Conservation (phyloP, 1,284 basidiomycete genomes). For the Xanthoconium separans region DNA sequence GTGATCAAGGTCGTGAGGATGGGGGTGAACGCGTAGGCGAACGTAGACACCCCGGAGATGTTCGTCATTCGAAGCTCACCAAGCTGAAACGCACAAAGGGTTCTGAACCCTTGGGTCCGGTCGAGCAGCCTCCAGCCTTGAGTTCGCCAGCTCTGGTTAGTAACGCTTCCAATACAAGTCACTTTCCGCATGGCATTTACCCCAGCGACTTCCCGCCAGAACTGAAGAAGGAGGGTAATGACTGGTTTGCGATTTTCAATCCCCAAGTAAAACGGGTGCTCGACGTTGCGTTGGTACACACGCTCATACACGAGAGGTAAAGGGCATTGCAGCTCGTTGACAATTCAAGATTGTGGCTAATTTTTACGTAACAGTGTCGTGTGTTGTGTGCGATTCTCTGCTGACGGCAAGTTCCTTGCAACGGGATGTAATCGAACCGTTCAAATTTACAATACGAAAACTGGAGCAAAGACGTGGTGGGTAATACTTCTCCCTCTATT, state of each 20-base stretch:
- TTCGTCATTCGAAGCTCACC: constrained; percentile 45
- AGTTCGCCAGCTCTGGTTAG: constrained; percentile 25
- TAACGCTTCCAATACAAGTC: background rate
- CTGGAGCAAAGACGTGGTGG: constrained; percentile 63
- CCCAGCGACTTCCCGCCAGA: background rate
- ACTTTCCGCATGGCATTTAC: background rate
- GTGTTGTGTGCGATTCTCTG: constrained; percentile 80
- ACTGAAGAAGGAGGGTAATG: constrained; percentile 77
- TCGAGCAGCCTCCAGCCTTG: constrained; percentile 25
- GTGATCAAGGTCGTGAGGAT: constrained; percentile 39
- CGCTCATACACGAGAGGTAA: constrained; percentile 89
- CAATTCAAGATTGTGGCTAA: constrained; percentile 7
- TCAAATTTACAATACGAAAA: constrained; percentile 75
- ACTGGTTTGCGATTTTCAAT: constrained; percentile 98
- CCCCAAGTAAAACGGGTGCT: constrained; percentile 79
- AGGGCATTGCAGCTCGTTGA: constrained; percentile 27
- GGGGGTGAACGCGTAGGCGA: constrained; percentile 34
- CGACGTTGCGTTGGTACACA: constrained; percentile 88
- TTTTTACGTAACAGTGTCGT: constrained; percentile 53
- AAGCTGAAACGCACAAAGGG: constrained; percentile 44
- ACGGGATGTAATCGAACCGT: constrained; percentile 79
- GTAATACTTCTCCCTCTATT: constrained; percentile 9
- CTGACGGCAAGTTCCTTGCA: constrained; percentile 75
- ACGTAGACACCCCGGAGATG: constrained; percentile 33
- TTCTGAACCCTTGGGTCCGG: too few relatives aligned